Base-by-base conservation (phyloP, 345 rosid genomes). In the Corchorus olitorius region DNA sequence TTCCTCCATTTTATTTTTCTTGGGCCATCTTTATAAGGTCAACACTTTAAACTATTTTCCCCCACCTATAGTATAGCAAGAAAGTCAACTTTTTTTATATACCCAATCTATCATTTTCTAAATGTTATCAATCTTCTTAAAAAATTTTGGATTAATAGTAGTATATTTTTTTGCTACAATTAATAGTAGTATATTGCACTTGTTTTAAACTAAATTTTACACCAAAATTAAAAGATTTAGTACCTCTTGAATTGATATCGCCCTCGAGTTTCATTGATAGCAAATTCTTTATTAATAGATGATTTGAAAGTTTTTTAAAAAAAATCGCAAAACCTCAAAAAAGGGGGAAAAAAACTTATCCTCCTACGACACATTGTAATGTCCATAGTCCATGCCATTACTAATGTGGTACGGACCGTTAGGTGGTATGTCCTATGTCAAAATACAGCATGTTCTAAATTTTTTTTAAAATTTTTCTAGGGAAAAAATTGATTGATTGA, bases 41-140 rank as follows among this genome's bases (percentile, higher is more conserved):
- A 27, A 27, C 27, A 27, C 27, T 27, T 27, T 27, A 27, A 27
- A 27, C 27, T 27, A 27, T 27, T 27, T 27, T 27, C 27, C 27
- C 27, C 27, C 27, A 27, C 27, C 27, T 27, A 27, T 56, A 8
- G 20, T 20, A 12, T 3, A 8, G 62, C 62, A 58, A 58, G 15
- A 58, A 20, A 58, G 62, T 58, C 62, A 58, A 58, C 15, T 58
- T 58, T 58, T 58, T 58, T 58, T 27, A 27, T 27, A 58, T 58
- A 20, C 35, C 6, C 10, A 56, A 19, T 19, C 33, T 19, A 20
- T 53, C 6, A 8, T 17, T 52, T 52, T 52, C 6, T 1, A 55
- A 55, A n/a, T 55, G n/a, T 55, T 55, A n/a, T 27, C 27, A 27
- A 27, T 27, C 27, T 27, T 1, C 27, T 27, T 27, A 27, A 27